These are phyloP conservation scores for Capsella rubella DNA, from an alignment of 441 rosid genomes.

Conservation along the genomic window DNA sequence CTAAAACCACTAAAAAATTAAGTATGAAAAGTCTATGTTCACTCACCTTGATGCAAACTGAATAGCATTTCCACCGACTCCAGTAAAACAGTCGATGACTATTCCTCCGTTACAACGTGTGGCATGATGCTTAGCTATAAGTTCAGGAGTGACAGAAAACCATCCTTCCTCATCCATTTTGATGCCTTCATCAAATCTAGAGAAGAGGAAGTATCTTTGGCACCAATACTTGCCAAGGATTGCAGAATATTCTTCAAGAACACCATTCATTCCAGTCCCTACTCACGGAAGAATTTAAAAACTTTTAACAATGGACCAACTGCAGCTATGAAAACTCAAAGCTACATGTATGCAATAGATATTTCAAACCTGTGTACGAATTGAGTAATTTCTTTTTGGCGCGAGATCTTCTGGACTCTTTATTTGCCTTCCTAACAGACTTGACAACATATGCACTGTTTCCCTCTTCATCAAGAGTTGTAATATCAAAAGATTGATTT, in stretches of 20 bases:
- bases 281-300: conserved; percentile 44
- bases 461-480: conserved; percentile 45
- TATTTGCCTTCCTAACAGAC: conserved; percentile 51
- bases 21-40: background rate
- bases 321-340: conserved; percentile 8
- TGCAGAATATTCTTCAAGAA: conserved; percentile 42
- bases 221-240: conserved; percentile 72
- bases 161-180: conserved; percentile 98
- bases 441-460: conserved; percentile 38
- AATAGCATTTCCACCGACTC: conserved; percentile 97
- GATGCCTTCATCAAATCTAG: conserved; percentile 82
- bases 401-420: conserved; percentile 59
- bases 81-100: conserved; percentile 84
- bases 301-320: conserved; percentile 9
- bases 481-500: conserved; percentile 40
- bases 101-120: conserved; percentile 61
- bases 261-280: conserved; percentile 55
- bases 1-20: background rate
- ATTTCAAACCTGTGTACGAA: conserved; percentile 55
- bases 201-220: conserved; percentile 82
- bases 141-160: conserved; percentile 98
- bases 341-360: background rate
- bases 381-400: conserved; percentile 45
- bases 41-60: conserved; percentile 76
- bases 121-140: conserved; percentile 88